Percentiles rank a stretch among this genome's conserved stretches.
Conservation (phyloP, 495 filamentous ascomycete genomes). For the Apodospora peruviana region DNA sequence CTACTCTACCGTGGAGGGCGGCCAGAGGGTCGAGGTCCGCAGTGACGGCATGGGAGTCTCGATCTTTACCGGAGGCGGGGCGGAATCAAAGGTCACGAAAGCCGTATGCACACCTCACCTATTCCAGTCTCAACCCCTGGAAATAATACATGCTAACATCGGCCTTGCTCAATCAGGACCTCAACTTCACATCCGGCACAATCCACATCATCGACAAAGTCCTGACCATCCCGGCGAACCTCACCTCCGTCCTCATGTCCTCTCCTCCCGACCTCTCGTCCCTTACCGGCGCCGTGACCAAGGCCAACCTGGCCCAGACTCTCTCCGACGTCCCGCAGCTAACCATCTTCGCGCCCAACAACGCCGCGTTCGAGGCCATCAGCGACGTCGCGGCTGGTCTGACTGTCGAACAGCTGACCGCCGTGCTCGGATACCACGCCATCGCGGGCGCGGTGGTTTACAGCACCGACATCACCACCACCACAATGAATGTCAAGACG, state of each 20-base stretch:
- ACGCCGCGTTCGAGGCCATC: slow-evolving; percentile 20
- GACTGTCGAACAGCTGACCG: slow-evolving; percentile 7
- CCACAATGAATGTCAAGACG: slow-evolving; percentile 31
- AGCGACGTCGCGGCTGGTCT: slow-evolving; percentile 13
- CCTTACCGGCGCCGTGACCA: slow-evolving; percentile 50
- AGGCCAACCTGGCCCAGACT: slow-evolving; percentile 35
- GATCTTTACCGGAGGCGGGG: slow-evolving; percentile 20
- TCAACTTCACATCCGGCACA: slow-evolving; percentile 42
- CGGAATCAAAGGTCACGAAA: slow-evolving; percentile 12
- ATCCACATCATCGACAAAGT: slow-evolving; percentile 60
- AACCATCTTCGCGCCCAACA: slow-evolving; percentile 55
- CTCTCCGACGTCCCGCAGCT: slow-evolving; percentile 42
- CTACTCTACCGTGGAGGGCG: slow-evolving; percentile 42
- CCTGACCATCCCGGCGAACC: slow-evolving; percentile 46
- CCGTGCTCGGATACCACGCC: slow-evolving; percentile 20
- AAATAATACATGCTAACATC: no score
- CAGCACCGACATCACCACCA: slow-evolving; percentile 28
- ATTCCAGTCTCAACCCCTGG: no score
- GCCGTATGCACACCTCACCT: no score
- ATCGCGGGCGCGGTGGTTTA: slow-evolving; percentile 33
- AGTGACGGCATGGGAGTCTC: slow-evolving; percentile 14
- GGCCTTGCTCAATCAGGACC: no score
- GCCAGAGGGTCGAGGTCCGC: slow-evolving; percentile 24
- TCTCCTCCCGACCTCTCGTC: slow-evolving; percentile 45
- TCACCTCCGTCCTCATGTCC: slow-evolving; percentile 14